Base-by-base conservation (phyloP, 2,329 filamentous ascomycete species). In the Lithohypha guttulata region DNA sequence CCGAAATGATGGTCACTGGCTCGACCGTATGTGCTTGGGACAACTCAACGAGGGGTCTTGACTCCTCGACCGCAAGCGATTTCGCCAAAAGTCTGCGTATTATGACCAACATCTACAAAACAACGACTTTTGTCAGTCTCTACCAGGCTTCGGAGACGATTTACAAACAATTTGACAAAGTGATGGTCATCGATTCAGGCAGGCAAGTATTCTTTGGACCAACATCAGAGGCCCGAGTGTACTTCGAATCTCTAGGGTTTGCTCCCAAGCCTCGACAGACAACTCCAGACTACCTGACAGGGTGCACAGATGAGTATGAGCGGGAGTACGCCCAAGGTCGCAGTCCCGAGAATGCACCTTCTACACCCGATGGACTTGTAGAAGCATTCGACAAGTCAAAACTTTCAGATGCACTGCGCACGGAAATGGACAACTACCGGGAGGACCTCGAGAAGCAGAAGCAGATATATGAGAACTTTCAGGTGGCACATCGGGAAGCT, bases 91-190 rank as follows among this genome's bases (percentile, higher is more conserved):
- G 79, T 1, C 67, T 93, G 2, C 77, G 84, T 2, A 78, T 86
- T 27, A 72, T 89, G 64, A 91, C 84, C 15, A 81, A 91, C 57
- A 75, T 91, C 39, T 86, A 86, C 69, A 76, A 81, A 56, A 85
- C 79, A 0, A 83, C 81, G 2, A 91, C 84, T 0, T 87, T 91
- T 44, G 84, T 93, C 1, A 85, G 84, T 0, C 66, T 93, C 0
- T 93, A 93, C 58, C 84, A 93, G 55, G 84, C 83, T 0, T 85
- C 80, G 0, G 82, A 91, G 59, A 85, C 77, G 51, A 84, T 89
- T 45, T 87, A 84, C 61, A 69, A 69, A 15, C 74, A 78, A 22
- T 87, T 89, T 45, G 84, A 93, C 65, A 91, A 89, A 59, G 83
- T 91, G 9, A 65, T 93, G 53, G 80, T 87, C 23, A 82, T 91